phyloP scores from a whole-genome alignment of 176 grass and related monocot species.

The Raddia guianensis region DNA sequence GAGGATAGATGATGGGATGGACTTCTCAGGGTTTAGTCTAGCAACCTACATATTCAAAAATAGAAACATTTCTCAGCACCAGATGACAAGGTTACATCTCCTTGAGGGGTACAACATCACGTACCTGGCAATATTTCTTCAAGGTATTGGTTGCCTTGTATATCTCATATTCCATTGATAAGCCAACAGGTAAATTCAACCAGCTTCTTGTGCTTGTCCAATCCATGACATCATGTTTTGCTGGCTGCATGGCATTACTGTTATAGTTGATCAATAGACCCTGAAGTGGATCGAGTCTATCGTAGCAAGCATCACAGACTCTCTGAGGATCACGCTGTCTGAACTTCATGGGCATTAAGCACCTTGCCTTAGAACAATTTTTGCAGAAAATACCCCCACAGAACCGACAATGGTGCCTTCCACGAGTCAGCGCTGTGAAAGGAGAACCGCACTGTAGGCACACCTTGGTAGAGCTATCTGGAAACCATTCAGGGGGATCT shows the following conservation, averaged over 20 bases:
- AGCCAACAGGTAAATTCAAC: slow-evolving; percentile 82
- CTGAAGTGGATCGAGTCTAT: slow-evolving; percentile 84
- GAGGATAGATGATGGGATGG: slow-evolving; percentile 83
- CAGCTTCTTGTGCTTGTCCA: slow-evolving; percentile 88
- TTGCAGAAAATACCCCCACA: slow-evolving; percentile 91
- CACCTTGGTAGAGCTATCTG: slow-evolving; percentile 63
- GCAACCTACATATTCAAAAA: slow-evolving; percentile 64
- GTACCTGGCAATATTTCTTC: slow-evolving; percentile 84
- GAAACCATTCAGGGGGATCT: slow-evolving; percentile 86
- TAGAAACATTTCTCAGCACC: slow-evolving; percentile 35
- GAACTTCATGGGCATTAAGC: slow-evolving; percentile 87
- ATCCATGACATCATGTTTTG: slow-evolving; percentile 95
- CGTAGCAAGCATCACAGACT: slow-evolving; percentile 87
- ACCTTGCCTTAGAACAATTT: slow-evolving; percentile 77
- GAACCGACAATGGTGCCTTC: slow-evolving; percentile 95
- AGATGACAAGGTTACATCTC: slow-evolving; percentile 9
- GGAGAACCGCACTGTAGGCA: slow-evolving; percentile 77
- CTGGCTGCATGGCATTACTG: slow-evolving; percentile 80
- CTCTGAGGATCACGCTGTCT: slow-evolving; percentile 73
- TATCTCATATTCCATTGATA: slow-evolving; percentile 94
- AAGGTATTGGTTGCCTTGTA: slow-evolving; percentile 81
- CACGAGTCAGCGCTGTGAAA: slow-evolving; percentile 72
- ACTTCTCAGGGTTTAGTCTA: slow-evolving; percentile 91
- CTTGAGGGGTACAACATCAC: slow-evolving; percentile 18
- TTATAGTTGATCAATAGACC: slow-evolving; percentile 78